Evolutionary conservation across 169 alveolate genomes (phyloP).

Genomic region (Plasmodium malariae): DNA sequence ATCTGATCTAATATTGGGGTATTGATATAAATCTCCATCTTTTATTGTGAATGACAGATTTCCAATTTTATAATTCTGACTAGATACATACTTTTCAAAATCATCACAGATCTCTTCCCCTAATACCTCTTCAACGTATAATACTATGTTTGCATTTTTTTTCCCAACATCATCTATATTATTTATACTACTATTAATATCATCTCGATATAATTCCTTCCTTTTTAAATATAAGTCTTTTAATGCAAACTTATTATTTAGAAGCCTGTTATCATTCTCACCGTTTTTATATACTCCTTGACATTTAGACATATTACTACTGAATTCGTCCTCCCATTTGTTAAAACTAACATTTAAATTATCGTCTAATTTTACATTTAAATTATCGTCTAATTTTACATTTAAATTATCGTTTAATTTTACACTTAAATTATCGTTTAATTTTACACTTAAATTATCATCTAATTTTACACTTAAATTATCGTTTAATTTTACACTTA

Average conservation of each 20-base stretch:
- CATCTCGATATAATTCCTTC: conserved; percentile 5
- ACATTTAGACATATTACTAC: no score
- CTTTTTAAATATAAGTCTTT: conserved; percentile 31
- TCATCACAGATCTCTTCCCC: background rate
- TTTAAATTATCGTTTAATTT: no score
- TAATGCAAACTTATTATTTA: conserved; percentile 1
- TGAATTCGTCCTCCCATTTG: no score
- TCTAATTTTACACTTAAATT: no score
- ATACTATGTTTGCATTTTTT: background rate
- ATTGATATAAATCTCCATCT: conserved; percentile 12
- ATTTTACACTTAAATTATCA: no score
- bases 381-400: no score
- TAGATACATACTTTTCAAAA: conserved; percentile 21
- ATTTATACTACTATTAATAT: conserved; percentile 6
- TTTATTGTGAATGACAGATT: conserved; percentile 29
- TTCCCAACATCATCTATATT: background rate
- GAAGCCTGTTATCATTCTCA: background rate
- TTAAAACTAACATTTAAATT: no score
- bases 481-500: no score
- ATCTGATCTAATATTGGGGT: conserved; percentile 31
- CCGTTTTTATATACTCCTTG: no score
- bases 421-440: no score
- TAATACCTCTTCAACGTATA: conserved; percentile 46
- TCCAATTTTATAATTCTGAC: conserved; percentile 50
- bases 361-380: no score